Evolutionary conservation across 805 yeast species (phyloP).

Genomic region (Suhomyces pyralidae): DNA sequence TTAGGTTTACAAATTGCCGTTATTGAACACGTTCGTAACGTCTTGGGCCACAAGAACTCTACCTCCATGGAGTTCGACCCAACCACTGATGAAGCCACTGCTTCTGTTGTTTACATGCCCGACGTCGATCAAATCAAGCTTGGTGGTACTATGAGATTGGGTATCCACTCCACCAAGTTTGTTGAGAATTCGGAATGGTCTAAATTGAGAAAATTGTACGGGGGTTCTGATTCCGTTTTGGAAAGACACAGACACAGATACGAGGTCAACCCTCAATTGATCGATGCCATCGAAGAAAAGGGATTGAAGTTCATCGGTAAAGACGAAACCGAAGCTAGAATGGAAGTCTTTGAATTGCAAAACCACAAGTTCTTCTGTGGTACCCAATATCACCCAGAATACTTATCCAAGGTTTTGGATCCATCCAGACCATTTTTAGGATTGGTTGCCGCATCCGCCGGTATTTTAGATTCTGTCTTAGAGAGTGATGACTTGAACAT

Average conservation of each 20-base stretch:
- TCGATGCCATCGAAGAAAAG: conserved; percentile 63
- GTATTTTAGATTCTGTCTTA: conserved; percentile 68
- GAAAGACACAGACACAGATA: conserved; percentile 99
- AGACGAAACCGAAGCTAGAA: conserved; percentile 85
- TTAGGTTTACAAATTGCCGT: conserved; percentile 96
- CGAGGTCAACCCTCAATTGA: conserved; percentile 87
- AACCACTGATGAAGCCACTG: conserved; percentile 55
- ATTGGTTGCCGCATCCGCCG: conserved; percentile 89
- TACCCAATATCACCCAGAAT: conserved; percentile 98
- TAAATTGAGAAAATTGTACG: conserved; percentile 73
- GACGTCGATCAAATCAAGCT: conserved; percentile 92
- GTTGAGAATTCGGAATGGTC: conserved; percentile 64
- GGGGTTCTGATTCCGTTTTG: conserved; percentile 59
- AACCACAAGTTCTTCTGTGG: conserved; percentile 91
- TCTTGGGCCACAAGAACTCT: conserved; percentile 64
- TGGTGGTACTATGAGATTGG: conserved; percentile 99
- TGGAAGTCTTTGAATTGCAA: conserved; percentile 87
- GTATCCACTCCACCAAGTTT: conserved; percentile 87
- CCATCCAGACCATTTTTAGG: conserved; percentile 98
- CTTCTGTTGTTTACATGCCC: conserved; percentile 95
- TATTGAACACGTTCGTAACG: conserved; percentile 84
- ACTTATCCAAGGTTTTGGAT: conserved; percentile 90
- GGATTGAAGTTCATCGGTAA: conserved; percentile 91
- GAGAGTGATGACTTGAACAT: conserved; percentile 39
- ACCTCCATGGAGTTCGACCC: conserved; percentile 81